Conservation (phyloP, 1,284 basidiomycete species). For the Ustilago nuda region DNA sequence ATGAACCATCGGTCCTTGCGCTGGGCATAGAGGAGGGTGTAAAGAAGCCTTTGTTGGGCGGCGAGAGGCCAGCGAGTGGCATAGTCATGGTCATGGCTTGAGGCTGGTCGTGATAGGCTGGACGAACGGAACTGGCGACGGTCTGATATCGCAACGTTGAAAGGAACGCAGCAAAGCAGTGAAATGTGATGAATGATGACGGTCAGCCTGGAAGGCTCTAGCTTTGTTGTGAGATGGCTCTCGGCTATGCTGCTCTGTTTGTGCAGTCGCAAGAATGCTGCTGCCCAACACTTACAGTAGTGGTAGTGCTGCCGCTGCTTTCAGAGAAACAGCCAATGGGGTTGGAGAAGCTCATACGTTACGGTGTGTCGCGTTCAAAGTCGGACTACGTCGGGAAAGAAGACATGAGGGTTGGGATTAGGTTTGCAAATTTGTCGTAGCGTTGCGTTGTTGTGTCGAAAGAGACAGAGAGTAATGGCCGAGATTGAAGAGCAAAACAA, state of each 20-base stretch:
- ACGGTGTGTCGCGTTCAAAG: neutral
- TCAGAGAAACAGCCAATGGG: slow-evolving; percentile 30
- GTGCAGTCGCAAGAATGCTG: neutral
- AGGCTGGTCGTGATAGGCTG: slow-evolving; percentile 33
- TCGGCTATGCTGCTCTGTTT: neutral
- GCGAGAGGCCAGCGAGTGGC: slow-evolving; percentile 48
- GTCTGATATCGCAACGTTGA: slow-evolving; percentile 2
- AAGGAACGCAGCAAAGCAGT: too few relatives aligned
- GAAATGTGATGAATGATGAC: neutral
- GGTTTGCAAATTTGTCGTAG: neutral
- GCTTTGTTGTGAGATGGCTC: neutral
- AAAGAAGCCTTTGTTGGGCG: slow-evolving; percentile 54
- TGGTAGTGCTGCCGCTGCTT: slow-evolving; percentile 34
- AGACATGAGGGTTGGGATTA: neutral
- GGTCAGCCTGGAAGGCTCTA: slow-evolving; percentile 12
- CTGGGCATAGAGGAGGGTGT: slow-evolving; percentile 47
- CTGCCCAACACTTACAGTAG: slow-evolving; percentile 28
- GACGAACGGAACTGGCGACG: slow-evolving; percentile 29
- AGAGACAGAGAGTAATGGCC: neutral
- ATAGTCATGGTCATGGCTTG: slow-evolving; percentile 47
- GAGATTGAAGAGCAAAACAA: neutral
- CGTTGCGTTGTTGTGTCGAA: neutral
- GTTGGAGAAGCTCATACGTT: slow-evolving; percentile 42
- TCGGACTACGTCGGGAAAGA: neutral
- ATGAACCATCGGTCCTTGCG: slow-evolving; percentile 18